These are phyloP conservation scores for Pythium brassicae DNA, from an alignment of 352 stramenopile genomes.

Conservation along the genomic window DNA sequence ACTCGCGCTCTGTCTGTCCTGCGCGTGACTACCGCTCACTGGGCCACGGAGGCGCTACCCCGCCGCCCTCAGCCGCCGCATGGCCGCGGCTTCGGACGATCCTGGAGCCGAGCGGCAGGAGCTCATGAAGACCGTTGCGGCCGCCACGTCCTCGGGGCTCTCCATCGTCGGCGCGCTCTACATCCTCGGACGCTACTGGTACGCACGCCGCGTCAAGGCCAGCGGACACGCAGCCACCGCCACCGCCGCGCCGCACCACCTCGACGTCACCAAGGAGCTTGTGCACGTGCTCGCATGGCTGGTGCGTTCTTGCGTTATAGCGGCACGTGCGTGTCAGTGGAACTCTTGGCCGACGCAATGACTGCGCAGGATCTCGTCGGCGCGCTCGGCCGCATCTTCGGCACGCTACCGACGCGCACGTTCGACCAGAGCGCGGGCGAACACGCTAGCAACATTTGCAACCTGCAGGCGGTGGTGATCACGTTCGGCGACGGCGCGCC, in stretches of 20 bases:
- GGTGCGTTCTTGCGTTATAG: conserved; percentile 17
- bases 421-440: conserved; percentile 58
- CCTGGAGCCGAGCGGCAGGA: conserved; percentile 5
- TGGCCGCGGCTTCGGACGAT: neutral
- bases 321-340: neutral
- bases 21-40: neutral
- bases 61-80: neutral
- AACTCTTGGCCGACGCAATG: neutral
- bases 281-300: conserved; percentile 83
- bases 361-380: conserved; percentile 57
- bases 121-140: conserved; percentile 42
- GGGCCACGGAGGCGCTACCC: neutral
- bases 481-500: conserved; percentile 69
- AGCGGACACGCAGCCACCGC: conserved; percentile 15
- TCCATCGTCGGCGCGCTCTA: conserved; percentile 80
- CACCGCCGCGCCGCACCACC: conserved; percentile 31
- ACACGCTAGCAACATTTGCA: conserved; percentile 50
- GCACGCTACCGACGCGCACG: conserved; percentile 56
- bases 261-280: conserved; percentile 83
- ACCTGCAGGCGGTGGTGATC: conserved; percentile 75
- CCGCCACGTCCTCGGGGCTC: conserved; percentile 65
- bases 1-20: neutral
- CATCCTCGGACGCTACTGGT: conserved; percentile 83
- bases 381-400: conserved; percentile 64
- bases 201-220: conserved; percentile 47